These are phyloP conservation scores for Exophiala mesophila DNA, from an alignment of 2,329 filamentous ascomycete genomes.

Conservation along the genomic window DNA sequence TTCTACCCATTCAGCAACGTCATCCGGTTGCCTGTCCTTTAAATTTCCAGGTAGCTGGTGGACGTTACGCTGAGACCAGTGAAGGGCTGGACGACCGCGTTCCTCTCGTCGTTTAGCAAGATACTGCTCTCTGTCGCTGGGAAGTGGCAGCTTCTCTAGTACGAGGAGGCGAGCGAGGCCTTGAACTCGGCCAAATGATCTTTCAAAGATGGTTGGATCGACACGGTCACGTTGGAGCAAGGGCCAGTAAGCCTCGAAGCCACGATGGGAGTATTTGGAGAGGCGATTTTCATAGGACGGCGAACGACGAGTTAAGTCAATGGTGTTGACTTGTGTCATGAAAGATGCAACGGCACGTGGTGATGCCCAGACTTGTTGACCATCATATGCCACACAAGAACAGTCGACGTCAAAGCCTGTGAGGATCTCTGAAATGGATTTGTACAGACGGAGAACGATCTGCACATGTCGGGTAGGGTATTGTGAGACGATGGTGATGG, in stretches of 20 bases:
- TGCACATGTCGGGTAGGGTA: slow-evolving; percentile 80
- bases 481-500: slow-evolving; percentile 77
- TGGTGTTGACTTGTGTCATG: slow-evolving; percentile 74
- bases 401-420: slow-evolving; percentile 87
- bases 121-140: slow-evolving; percentile 64
- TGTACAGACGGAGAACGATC: slow-evolving; percentile 81
- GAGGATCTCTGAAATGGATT: slow-evolving; percentile 75
- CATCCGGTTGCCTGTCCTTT: slow-evolving; percentile 72
- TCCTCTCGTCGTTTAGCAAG: slow-evolving; percentile 65
- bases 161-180: slow-evolving; percentile 76
- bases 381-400: slow-evolving; percentile 74
- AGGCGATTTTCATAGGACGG: slow-evolving; percentile 84
- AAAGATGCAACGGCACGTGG: slow-evolving; percentile 73
- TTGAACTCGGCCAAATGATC: slow-evolving; percentile 69
- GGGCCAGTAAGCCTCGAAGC: slow-evolving; percentile 80
- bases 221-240: slow-evolving; percentile 67
- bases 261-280: slow-evolving; percentile 77
- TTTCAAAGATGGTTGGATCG: slow-evolving; percentile 82
- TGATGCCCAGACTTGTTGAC: slow-evolving; percentile 71
- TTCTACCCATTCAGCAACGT: slow-evolving; percentile 77
- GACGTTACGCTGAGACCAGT: slow-evolving; percentile 38
- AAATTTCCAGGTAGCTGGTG: slow-evolving; percentile 61
- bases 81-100: slow-evolving; percentile 58
- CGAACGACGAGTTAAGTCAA: slow-evolving; percentile 73
- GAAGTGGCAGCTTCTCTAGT: slow-evolving; percentile 70